Conservation (phyloP, 2,329 filamentous ascomycete species). For the Macrophomina pseudophaseolina region DNA sequence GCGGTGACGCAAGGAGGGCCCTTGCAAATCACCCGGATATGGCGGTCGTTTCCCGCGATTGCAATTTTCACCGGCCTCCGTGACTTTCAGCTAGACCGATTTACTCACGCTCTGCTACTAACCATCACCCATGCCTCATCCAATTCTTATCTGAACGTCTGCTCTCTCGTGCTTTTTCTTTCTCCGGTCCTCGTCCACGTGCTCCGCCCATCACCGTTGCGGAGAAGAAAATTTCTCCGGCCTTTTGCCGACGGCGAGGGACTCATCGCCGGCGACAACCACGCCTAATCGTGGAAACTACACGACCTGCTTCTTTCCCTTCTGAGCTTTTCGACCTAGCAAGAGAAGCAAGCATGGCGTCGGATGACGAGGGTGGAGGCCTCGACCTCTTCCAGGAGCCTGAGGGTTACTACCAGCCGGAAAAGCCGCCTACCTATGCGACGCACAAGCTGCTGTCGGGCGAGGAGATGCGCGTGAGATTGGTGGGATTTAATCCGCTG, state of each 20-base stretch:
- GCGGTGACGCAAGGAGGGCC: not conserved
- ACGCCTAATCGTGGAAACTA: not conserved
- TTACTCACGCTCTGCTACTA: no score
- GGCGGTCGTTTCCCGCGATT: not conserved
- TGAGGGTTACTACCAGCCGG: slow-evolving; percentile 76
- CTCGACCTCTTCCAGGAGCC: slow-evolving; percentile 78
- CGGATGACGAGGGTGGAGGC: slow-evolving; percentile 38
- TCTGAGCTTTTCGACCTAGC: not conserved
- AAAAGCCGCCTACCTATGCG: slow-evolving; percentile 75
- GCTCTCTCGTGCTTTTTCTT: not conserved
- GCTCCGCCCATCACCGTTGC: not conserved
- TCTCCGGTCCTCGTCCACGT: not conserved
- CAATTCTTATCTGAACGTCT: not conserved
- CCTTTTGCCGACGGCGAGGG: not conserved
- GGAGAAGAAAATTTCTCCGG: not conserved
- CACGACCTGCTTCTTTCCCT: not conserved
- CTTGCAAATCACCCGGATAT: not conserved
- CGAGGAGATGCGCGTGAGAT: slow-evolving; percentile 68
- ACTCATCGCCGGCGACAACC: not conserved
- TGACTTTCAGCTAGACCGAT: not conserved
- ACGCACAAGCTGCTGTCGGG: slow-evolving; percentile 73
- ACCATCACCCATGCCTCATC: not conserved
- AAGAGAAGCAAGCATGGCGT: not conserved
- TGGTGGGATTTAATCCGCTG: slow-evolving; percentile 85
- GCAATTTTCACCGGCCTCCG: not conserved